Percentiles rank a stretch among this genome's conserved stretches.
These are phyloP conservation scores for Elaeis guineensis DNA, from an alignment of 176 grass and related monocot species.

Conservation along the genomic window DNA sequence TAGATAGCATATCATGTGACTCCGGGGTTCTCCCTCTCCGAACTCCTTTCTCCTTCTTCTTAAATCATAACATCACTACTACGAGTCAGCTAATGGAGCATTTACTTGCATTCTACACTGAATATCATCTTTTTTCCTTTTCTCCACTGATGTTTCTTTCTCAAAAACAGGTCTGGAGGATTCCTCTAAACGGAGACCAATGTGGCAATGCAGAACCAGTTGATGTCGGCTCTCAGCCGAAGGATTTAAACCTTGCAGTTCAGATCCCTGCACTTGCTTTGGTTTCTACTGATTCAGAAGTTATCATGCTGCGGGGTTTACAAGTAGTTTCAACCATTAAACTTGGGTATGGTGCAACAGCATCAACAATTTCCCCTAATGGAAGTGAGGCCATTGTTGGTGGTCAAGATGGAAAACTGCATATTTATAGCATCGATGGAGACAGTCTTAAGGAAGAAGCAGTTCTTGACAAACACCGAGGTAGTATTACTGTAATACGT, in stretches of 20 bases:
- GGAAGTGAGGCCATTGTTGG: conserved; percentile 82
- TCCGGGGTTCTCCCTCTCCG: too few species aligned
- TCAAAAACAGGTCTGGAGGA: conserved; percentile 58
- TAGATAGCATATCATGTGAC: too few species aligned
- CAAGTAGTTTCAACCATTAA: conserved; percentile 60
- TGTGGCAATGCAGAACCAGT: conserved; percentile 75
- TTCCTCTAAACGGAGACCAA: conserved; percentile 61
- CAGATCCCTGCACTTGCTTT: conserved; percentile 63
- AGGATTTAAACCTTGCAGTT: conserved; percentile 60
- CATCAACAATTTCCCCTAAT: conserved; percentile 67
- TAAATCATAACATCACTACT: too few species aligned
- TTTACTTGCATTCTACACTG: too few species aligned
- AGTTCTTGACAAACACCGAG: conserved; percentile 88
- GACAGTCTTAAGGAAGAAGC: conserved; percentile 64
- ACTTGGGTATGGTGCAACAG: conserved; percentile 59
- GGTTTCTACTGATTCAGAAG: conserved; percentile 64
- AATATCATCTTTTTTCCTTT: too few species aligned
- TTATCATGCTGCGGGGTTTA: conserved; percentile 55
- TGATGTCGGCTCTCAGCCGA: conserved; percentile 87
- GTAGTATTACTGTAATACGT: conserved; percentile 72
- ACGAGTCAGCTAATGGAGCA: too few species aligned
- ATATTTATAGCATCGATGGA: conserved; percentile 60
- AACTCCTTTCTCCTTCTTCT: too few species aligned
- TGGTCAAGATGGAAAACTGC: conserved; percentile 84
- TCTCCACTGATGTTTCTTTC: conserved; percentile 4